Conservation (phyloP, 2,329 filamentous ascomycete genomes). For the Hirsutella minnesotensis region DNA sequence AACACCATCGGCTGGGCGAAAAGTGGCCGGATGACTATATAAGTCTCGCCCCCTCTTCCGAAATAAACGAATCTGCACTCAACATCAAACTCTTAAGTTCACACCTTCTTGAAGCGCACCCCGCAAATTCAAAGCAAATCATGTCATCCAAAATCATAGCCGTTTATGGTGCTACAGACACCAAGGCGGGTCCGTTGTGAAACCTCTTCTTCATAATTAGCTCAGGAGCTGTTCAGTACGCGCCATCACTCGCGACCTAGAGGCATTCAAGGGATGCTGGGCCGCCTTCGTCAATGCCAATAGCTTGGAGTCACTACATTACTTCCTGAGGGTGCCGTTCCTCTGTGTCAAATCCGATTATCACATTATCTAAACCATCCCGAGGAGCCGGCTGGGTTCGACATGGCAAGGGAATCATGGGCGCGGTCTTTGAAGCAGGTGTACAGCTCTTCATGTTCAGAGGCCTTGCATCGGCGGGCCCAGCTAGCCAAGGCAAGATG, state of each 20-base stretch:
- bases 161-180: constrained; percentile 19
- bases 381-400: background rate
- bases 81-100: too few relatives aligned
- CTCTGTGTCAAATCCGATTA: too few relatives aligned
- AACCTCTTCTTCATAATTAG: constrained; percentile 18
- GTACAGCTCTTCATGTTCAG: constrained; percentile 24
- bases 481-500: constrained; percentile 18
- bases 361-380: too few relatives aligned
- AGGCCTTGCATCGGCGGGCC: constrained; percentile 17
- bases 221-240: constrained; percentile 13
- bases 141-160: constrained; percentile 14
- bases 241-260: constrained; percentile 16
- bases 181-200: constrained; percentile 18
- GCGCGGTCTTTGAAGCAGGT: constrained; percentile 19
- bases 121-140: background rate
- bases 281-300: constrained; percentile 21
- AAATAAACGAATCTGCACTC: too few relatives aligned
- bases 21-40: too few relatives aligned
- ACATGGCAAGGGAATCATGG: constrained; percentile 19
- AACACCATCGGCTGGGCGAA: too few relatives aligned
- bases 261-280: constrained; percentile 19
- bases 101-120: too few relatives aligned
- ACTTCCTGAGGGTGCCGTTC: constrained; percentile 14
- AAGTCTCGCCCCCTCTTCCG: too few relatives aligned
- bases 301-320: constrained; percentile 17